Conservation (phyloP, 345 rosid species). For the Gossypium bickii region DNA sequence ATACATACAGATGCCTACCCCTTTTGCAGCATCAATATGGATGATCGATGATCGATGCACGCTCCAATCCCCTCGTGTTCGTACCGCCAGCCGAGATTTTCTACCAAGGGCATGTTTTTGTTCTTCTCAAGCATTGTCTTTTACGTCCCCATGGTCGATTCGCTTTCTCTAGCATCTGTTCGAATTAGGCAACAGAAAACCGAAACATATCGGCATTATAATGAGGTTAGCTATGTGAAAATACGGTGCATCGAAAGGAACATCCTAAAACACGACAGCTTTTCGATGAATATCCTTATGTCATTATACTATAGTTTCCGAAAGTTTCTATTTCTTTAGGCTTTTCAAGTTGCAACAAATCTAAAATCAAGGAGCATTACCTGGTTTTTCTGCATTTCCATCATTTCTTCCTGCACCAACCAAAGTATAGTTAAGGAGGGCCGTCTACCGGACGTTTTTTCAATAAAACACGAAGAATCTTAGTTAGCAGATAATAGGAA, state of each 20-base stretch:
- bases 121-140: conserved; percentile 74
- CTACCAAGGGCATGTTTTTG: conserved; percentile 89
- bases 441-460: not conserved
- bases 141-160: conserved; percentile 52
- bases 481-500: conserved; percentile 22
- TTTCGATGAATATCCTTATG: not conserved
- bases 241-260: not conserved
- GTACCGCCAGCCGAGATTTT: conserved; percentile 8
- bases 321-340: not conserved
- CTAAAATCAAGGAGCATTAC: conserved; percentile 26
- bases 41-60: not conserved
- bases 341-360: not conserved
- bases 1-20: conserved; percentile 30
- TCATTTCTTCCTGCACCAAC: conserved; percentile 49
- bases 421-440: conserved; percentile 16
- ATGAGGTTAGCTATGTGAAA: not conserved
- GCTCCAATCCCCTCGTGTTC: not conserved
- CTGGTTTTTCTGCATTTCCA: conserved; percentile 57
- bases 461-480: conserved; percentile 12
- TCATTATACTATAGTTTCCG: not conserved
- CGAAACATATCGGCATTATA: not conserved
- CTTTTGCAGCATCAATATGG: conserved; percentile 17
- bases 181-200: not conserved
- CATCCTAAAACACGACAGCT: not conserved
- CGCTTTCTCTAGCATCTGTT: conserved; percentile 42